Evolutionary conservation across 2,329 filamentous ascomycete genomes (phyloP), one percentile per base, ranked within the genome.

Genomic region (Pseudomassariella vexata): DNA sequence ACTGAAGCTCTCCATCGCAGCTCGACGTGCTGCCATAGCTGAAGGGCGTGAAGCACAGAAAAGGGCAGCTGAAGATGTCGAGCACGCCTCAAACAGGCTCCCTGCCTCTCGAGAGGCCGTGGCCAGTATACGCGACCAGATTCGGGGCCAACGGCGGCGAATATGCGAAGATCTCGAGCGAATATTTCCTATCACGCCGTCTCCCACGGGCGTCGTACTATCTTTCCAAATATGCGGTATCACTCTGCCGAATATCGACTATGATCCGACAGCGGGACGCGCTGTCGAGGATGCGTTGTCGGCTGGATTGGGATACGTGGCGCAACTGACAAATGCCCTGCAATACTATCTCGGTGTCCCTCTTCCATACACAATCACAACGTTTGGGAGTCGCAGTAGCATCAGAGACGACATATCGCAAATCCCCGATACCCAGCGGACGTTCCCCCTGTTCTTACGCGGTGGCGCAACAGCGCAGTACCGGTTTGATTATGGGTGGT

Each of bases 401-500:
- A 77, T 88, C 32, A 68, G 74, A 29, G 83, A 88, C 47, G 73
- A 76, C 3, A 76, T 88, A 22, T 64, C 60, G 9, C 42, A 60
- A 15, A 47, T 65, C 3, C 47, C 22, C 11, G 50, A 54, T 53
- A 6, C 60, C 34, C 73, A 79, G 27, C 69, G 80, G 32, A 79
- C 78, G 5, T 98, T 94, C 48, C 92, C 92, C 0, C 70, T 98
- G 0, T 89, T 89, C 57, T 53, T 77, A 0, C 60, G 71, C 3
- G 73, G 74, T 11, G 73, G 73, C 59, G 84, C 63, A n/a, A 72
- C 50, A 3, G 77, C 87, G 0, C 78, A 88, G 27, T 96, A 90
- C 63, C 80, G 90, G 3, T 96, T 96, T 57, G 90, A 96, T 48
- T 98, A 96, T 55, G 92, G 72, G 9, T 92, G 95, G 53, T 98